Conservation (phyloP, 345 rosid genomes). For the Eucalyptus curtisii region DNA sequence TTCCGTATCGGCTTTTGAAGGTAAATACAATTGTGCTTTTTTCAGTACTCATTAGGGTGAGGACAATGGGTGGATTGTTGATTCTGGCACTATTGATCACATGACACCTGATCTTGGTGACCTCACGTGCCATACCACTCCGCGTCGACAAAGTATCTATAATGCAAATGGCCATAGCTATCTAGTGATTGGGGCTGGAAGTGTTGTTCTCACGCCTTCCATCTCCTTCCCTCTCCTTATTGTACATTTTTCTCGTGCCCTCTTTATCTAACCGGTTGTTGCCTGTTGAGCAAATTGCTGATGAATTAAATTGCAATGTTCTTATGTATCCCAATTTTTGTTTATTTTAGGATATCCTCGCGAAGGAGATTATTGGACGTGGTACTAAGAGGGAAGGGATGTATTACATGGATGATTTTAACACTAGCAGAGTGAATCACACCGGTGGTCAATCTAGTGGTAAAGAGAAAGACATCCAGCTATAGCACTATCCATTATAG, state of each 20-base stretch:
- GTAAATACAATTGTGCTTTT: neutral
- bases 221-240: neutral
- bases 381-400: neutral
- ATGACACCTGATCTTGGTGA: neutral
- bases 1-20: neutral
- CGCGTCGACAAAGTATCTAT: neutral
- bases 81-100: neutral
- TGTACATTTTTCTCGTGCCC: neutral
- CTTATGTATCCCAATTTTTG: neutral
- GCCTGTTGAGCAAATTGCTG: neutral
- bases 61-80: neutral
- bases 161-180: neutral
- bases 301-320: neutral
- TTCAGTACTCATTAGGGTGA: neutral
- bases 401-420: neutral
- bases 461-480: neutral
- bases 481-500: neutral
- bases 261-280: neutral
- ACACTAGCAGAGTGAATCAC: neutral
- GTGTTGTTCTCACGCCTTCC: neutral
- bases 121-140: neutral
- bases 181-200: neutral
- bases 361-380: neutral
- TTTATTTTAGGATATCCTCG: neutral
- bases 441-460: neutral